phyloP scores from a whole-genome alignment of 148 eudicot genomes.

The Dianthus caryophyllus region DNA sequence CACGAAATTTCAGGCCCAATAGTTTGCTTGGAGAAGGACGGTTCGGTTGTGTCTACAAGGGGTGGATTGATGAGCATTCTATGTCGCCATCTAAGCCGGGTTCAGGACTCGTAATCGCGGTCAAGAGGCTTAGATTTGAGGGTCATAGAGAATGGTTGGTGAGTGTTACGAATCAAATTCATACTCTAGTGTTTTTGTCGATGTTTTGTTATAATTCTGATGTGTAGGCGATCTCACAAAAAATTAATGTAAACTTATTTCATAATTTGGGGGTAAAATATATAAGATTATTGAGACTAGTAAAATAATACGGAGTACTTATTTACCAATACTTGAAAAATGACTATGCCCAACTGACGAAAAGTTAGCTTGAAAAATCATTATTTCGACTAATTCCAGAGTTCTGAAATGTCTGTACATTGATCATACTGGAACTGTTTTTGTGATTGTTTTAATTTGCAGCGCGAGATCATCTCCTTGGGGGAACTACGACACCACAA shows the following conservation, averaged over 20 bases:
- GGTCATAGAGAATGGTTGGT: constrained; percentile 95
- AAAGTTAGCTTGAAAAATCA: too few species aligned
- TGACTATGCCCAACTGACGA: too few species aligned
- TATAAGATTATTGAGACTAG: too few species aligned
- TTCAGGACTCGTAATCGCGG: constrained; percentile 65
- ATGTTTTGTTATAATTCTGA: background rate
- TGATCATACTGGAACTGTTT: background rate
- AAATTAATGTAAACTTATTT: too few species aligned
- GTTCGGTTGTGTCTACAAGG: constrained; percentile 80
- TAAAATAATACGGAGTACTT: too few species aligned
- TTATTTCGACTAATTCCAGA: background rate
- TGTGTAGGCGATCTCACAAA: too few species aligned
- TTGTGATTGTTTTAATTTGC: constrained; percentile 21
- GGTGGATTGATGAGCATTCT: constrained; percentile 81
- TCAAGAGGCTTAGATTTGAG: constrained; percentile 64
- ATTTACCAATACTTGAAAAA: too few species aligned
- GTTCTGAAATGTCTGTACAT: background rate
- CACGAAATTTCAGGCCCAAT: constrained; percentile 76
- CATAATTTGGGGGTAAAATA: too few species aligned
- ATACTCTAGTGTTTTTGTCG: too few species aligned
- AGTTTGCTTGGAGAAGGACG: constrained; percentile 90
- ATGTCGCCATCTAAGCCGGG: constrained; percentile 59
- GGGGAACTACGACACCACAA: constrained; percentile 78
- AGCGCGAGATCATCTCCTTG: constrained; percentile 79
- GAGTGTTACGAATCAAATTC: too few species aligned